phyloP scores from a whole-genome alignment of 805 yeast species.

The Saccharomycopsis sp. region DNA sequence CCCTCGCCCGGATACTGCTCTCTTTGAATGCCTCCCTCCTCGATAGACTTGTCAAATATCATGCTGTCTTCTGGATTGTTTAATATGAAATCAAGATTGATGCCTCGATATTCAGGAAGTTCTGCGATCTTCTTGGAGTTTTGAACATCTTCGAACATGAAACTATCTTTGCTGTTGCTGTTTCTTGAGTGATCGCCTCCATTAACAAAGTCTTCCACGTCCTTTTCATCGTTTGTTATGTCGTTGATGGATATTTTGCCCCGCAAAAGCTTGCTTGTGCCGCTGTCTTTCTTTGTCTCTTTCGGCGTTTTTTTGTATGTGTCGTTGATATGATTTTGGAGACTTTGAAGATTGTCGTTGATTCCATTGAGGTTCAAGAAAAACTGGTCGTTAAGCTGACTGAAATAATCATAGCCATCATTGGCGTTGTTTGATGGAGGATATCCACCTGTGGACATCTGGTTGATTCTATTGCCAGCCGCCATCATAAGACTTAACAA shows the following conservation, averaged over 20 bases:
- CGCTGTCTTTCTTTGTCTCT: background rate
- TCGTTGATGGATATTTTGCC: background rate
- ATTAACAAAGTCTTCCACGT: background rate
- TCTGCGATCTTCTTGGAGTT: background rate
- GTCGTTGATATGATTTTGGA: conserved; percentile 10
- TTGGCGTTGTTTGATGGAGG: background rate
- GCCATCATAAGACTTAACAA: background rate
- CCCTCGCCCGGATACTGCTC: background rate
- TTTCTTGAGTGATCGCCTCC: background rate
- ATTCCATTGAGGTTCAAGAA: conserved; percentile 10
- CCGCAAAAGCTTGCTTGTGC: background rate
- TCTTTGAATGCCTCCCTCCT: background rate
- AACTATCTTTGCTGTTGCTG: background rate
- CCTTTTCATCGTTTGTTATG: background rate
- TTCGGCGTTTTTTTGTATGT: background rate
- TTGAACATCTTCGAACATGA: background rate
- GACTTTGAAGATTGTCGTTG: conserved; percentile 13
- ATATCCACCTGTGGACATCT: background rate
- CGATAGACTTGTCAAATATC: background rate
- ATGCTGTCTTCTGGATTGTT: background rate
- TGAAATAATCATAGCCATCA: conserved; percentile 1
- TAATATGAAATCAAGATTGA: background rate
- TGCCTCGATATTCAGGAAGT: background rate
- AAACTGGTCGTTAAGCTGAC: conserved; percentile 12
- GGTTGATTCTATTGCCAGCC: background rate